Conservation (phyloP, 768 basidiomycete species). For the Tricholoma sp. region DNA sequence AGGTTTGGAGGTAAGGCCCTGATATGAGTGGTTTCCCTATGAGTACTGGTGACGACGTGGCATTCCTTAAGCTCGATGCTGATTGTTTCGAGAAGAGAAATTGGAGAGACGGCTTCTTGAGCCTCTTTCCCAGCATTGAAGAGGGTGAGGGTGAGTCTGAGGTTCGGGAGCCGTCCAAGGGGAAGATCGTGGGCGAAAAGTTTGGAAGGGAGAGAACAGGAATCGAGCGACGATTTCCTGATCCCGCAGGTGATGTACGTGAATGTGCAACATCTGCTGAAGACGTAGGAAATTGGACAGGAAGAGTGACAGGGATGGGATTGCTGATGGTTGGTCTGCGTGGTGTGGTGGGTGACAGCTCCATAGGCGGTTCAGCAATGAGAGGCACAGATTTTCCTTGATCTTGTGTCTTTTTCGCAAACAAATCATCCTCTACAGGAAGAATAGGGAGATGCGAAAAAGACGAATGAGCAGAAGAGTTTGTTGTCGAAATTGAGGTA, state of each 20-base stretch:
- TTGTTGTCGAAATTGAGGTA: constrained; percentile 39
- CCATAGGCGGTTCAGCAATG: constrained; percentile 23
- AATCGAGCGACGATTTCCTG: constrained; percentile 34
- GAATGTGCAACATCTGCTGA: constrained; percentile 19
- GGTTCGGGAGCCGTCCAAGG: constrained; percentile 10
- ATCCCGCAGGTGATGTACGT: constrained; percentile 6
- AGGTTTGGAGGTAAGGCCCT: constrained; percentile 25
- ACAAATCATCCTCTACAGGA: constrained; percentile 17
- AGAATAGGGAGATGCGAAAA: constrained; percentile 30
- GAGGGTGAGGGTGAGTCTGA: constrained; percentile 27
- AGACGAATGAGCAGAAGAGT: constrained; percentile 46
- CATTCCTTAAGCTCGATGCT: constrained; percentile 35
- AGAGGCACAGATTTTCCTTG: constrained; percentile 19
- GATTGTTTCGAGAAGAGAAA: constrained; percentile 66
- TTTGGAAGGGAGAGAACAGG: constrained; percentile 34
- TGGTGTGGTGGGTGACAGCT: constrained; percentile 18
- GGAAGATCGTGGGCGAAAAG: constrained; percentile 21
- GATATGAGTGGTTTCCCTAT: constrained; percentile 24
- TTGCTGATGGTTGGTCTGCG: constrained; percentile 24
- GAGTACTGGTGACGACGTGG: constrained; percentile 12
- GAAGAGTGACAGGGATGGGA: constrained; percentile 24
- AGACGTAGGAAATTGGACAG: constrained; percentile 42
- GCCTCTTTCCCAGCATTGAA: constrained; percentile 28
- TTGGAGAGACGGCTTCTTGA: constrained; percentile 68
- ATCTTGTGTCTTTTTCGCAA: constrained; percentile 13